Evolutionary conservation across 768 basidiomycete species (phyloP), one percentile per base, ranked within the genome.

Genomic region (Boletus vermiculosoides): DNA sequence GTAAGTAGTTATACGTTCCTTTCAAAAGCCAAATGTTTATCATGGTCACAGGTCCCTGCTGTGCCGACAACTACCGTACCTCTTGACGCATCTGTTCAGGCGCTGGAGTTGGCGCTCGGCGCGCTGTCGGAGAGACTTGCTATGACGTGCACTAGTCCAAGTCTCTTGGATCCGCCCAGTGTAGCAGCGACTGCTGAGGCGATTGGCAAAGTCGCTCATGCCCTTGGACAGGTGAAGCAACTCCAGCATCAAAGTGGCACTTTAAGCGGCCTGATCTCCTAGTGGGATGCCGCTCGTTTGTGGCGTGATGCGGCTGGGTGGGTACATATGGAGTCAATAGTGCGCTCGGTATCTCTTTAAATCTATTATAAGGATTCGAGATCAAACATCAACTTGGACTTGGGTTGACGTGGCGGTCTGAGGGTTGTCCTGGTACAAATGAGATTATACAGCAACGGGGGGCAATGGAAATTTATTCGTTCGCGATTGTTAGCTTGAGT

Each of bases 171-270:
- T 64, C 75, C 78, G 33, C 50, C 64, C 23, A 73, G 79, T 5
- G 80, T 92, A 48, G 80, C 78, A 40, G 71, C 74, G 45, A 82
- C 81, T 16, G 87, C 88, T n/a, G 87, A 90, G 59, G 81, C 86
- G 1, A 86, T 92, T 31, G 70, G 74, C 42, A 88, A 88, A 66
- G 82, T 87, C 9, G 77, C 82, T 1, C 78, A 81, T 56, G 87
- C 88, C 7, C 72, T 90, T 58, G 71, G 73, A 10, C 79, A 86
- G 55, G 79, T 89, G 52, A 82, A 79, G 56, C 77, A 83, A 53
- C 71, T 89, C 51, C 82, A 83, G 57, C 74, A 76, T 74, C 78
- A 73, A 44, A 54, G 52, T 22, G 23, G 45, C 23, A 23, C 33
- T 48, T 45, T 52, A 39, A 44, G 47, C 40, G 56, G 63, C 25